These are phyloP conservation scores for Sporisorium reilianum DNA, from an alignment of 1,284 basidiomycete species.

Conservation along the genomic window DNA sequence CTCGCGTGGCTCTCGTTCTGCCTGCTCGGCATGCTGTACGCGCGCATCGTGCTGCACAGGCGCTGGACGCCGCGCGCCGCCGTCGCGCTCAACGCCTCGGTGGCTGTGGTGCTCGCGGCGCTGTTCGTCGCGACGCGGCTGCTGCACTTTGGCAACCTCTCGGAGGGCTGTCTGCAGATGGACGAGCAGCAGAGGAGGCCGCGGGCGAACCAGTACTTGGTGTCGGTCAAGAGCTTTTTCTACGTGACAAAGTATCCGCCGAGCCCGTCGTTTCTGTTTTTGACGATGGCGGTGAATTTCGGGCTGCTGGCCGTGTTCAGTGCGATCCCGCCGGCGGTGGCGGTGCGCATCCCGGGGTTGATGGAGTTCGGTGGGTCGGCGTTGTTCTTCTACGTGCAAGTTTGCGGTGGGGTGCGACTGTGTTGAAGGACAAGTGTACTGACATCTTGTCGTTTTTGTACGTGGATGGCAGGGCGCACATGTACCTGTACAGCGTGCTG, in stretches of 20 bases:
- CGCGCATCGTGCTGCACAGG: constrained; percentile 39
- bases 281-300: constrained; percentile 52
- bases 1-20: constrained; percentile 59
- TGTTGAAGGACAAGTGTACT: background rate
- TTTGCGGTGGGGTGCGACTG: background rate
- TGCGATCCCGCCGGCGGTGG: constrained; percentile 18
- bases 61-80: constrained; percentile 19
- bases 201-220: constrained; percentile 50
- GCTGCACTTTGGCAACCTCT: constrained; percentile 56
- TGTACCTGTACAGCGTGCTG: constrained; percentile 36
- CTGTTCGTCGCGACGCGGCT: constrained; percentile 53
- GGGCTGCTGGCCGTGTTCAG: constrained; percentile 49
- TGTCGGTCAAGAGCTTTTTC: constrained; percentile 45
- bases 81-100: constrained; percentile 17
- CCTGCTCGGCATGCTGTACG: constrained; percentile 57
- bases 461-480: constrained; percentile 17
- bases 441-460: background rate
- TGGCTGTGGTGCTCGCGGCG: constrained; percentile 27
- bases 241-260: constrained; percentile 62
- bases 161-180: constrained; percentile 51
- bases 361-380: constrained; percentile 50
- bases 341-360: constrained; percentile 27
- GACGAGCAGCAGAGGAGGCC: constrained; percentile 16
- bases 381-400: constrained; percentile 59
- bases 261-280: constrained; percentile 48